Evolutionary conservation across 2,329 filamentous ascomycete species (phyloP).

Genomic region (Huntiella omanensis): DNA sequence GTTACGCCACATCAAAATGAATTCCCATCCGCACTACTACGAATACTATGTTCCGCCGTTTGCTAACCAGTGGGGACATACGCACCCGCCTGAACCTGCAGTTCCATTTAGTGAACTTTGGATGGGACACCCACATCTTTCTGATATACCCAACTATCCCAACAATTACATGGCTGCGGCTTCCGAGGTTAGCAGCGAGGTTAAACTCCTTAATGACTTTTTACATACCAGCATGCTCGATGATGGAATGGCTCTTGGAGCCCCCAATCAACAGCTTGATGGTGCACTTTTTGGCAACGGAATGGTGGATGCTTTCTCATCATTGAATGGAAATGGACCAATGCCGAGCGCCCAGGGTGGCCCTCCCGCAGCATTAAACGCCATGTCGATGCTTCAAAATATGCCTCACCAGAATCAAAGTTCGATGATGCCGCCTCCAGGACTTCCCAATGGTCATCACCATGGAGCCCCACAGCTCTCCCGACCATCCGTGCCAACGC

Average conservation of each 20-base stretch:
- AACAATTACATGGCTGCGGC: constrained; percentile 74
- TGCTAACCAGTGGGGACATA: not conserved
- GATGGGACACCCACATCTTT: constrained; percentile 60
- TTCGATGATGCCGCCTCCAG: constrained; percentile 30
- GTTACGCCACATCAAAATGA: not conserved
- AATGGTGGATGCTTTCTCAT: constrained; percentile 5
- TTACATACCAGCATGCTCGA: constrained; percentile 81
- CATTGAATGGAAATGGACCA: not conserved
- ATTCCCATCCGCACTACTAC: not conserved
- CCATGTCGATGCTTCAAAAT: not conserved
- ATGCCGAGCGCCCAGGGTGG: not conserved
- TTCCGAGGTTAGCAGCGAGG: constrained; percentile 88
- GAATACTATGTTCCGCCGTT: not conserved
- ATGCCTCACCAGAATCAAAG: constrained; percentile 15
- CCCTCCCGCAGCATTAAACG: not conserved
- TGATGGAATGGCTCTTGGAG: constrained; percentile 30
- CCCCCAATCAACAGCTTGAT: too few species aligned
- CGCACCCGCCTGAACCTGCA: not conserved
- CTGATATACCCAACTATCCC: constrained; percentile 89
- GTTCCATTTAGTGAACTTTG: constrained; percentile 23
- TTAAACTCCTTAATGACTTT: constrained; percentile 92
- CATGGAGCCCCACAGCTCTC: not conserved
- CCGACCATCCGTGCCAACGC: too few species aligned
- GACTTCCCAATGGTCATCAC: not conserved
- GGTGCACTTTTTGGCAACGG: not conserved